A percentile compares a stretch with the other conserved stretches of the same genome.
Evolutionary conservation across 345 rosid species (phyloP).

Genomic region (Hibiscus syriacus): DNA sequence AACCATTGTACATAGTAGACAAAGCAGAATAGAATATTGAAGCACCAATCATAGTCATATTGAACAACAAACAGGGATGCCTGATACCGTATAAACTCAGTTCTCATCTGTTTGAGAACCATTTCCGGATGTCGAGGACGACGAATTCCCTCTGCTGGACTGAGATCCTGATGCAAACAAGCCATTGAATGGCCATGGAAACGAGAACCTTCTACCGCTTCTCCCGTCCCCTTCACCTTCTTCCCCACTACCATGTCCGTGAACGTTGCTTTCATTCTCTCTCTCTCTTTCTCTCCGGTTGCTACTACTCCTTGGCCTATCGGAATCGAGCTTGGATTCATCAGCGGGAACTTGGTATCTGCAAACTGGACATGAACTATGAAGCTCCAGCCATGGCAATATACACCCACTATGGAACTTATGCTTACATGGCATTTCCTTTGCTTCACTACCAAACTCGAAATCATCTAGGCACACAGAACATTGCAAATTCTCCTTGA

Average conservation of each 20-base stretch:
- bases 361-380: neutral
- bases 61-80: neutral
- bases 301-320: neutral
- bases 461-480: neutral
- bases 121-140: constrained; percentile 14
- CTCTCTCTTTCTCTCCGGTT: constrained; percentile 4
- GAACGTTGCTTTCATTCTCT: constrained; percentile 21
- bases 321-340: neutral
- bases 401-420: neutral
- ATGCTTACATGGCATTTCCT: neutral
- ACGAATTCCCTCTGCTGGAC: neutral
- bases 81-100: constrained; percentile 15
- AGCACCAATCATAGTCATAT: constrained; percentile 2
- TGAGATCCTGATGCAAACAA: neutral
- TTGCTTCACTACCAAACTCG: neutral
- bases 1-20: constrained; percentile 20
- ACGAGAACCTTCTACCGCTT: neutral
- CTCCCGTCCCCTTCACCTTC: constrained; percentile 34
- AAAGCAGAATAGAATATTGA: constrained; percentile 10
- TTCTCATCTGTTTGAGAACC: constrained; percentile 30
- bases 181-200: neutral
- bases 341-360: neutral
- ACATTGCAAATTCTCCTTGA: neutral
- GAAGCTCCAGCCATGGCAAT: neutral
- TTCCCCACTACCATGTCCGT: constrained; percentile 18